Evolutionary conservation across 192 early-diverging fungal genomes (phyloP), one percentile per base, ranked within the genome.

Genomic region (Rhizophagus prolifer): DNA sequence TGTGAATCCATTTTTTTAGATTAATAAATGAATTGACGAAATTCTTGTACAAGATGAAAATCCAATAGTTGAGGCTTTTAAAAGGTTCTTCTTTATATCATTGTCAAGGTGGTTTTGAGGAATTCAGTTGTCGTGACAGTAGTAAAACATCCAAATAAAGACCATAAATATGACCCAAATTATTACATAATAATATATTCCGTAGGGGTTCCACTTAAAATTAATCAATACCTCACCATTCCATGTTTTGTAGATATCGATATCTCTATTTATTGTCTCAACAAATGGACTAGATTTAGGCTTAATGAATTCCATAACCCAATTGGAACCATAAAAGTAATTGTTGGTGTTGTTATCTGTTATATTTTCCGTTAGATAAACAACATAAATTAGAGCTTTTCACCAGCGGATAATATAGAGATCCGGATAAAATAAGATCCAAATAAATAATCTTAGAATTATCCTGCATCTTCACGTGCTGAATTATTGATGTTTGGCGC

Each of bases 181-280:
- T 30, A 14, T 9, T 4, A 26, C 0, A 58, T 54, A 71, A 31
- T 71, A 71, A 54, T 71, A 54, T 5, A 3, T 26, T 47, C 70
- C 70, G 21, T 34, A 71, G 9, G 9, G 2, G 21, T 71, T 47
- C 50, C 70, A 71, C 19, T 71, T 71, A 23, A 71, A 71, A 71
- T 71, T 54, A 26, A 71, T n/a, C 5, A 71, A 25, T 54, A 26
- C 46, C 30, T 71, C 46, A 3, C 23, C 70, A 54, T 58, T 58
- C 70, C 70, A 71, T 9, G 8, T n/a, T 54, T 58, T 71, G 21
- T 58, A 71, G 1, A 71, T 4, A n/a, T n/a, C n/a, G n/a, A n/a
- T n/a, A 2, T 71, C 70, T 25, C 2, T 28, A 54, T n/a, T 28
- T 19, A 50, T 23, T 25, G 7, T 30, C 10, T 16, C 5, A 7